Evolutionary conservation across 768 basidiomycete species (phyloP).

Genomic region (Gloeopeniophorella convolvens): DNA sequence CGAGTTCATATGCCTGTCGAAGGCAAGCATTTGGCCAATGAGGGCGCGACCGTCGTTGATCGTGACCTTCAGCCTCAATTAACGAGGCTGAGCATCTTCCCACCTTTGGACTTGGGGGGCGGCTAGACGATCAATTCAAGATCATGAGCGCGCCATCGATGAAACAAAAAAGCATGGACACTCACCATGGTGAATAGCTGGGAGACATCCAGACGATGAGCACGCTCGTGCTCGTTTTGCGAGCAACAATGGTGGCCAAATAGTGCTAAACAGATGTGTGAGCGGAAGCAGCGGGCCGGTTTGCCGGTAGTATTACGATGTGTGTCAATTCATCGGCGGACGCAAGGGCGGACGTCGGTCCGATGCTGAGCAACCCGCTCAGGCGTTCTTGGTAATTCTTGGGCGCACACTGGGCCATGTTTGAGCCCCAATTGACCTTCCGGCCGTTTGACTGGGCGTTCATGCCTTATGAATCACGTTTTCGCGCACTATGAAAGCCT

Average conservation of each 20-base stretch:
- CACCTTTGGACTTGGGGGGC: conserved; percentile 95
- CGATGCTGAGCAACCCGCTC: no score
- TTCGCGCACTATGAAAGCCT: no score
- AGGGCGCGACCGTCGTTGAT: conserved; percentile 95
- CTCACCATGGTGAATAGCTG: conserved; percentile 20
- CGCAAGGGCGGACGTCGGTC: no score
- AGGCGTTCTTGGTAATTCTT: no score
- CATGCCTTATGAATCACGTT: no score
- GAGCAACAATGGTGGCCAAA: conserved; percentile 5
- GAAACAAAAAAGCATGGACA: neutral
- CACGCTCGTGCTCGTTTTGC: no score
- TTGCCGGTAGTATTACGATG: no score
- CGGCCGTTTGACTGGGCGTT: no score
- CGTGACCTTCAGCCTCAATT: conserved; percentile 96
- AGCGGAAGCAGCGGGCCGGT: no score
- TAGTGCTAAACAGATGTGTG: neutral
- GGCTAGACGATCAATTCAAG: conserved; percentile 54
- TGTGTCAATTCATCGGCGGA: no score
- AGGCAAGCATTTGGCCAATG: conserved; percentile 98
- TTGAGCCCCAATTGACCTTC: no score
- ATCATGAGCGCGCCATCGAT: neutral
- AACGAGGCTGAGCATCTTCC: conserved; percentile 96
- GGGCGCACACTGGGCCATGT: no score
- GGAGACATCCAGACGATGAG: conserved; percentile 19
- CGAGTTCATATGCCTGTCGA: conserved; percentile 99